These are phyloP conservation scores for Myriosclerotinia duriaeana DNA, from an alignment of 2,329 filamentous ascomycete genomes.

Conservation along the genomic window DNA sequence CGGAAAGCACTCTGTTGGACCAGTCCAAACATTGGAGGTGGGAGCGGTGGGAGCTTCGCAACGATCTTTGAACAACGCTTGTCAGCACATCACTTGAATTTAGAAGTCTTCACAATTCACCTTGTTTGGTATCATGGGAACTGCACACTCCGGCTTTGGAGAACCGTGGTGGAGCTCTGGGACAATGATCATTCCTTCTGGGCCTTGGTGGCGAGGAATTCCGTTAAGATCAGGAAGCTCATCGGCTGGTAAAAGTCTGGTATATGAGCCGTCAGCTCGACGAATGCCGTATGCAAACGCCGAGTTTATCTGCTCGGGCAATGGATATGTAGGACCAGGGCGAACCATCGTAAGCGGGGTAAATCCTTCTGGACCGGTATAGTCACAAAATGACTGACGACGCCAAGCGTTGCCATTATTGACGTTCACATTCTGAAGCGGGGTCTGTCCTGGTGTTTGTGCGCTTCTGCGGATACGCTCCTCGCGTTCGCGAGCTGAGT, in stretches of 20 bases:
- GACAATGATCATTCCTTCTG: slow-evolving; percentile 39
- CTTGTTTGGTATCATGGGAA: slow-evolving; percentile 29
- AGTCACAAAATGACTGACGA: slow-evolving; percentile 8
- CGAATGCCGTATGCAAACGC: slow-evolving; percentile 54
- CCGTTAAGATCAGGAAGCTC: slow-evolving; percentile 45
- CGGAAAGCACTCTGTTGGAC: not conserved
- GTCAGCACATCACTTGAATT: not conserved
- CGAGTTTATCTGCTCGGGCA: slow-evolving; percentile 31
- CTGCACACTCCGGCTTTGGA: slow-evolving; percentile 25
- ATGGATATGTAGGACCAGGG: slow-evolving; percentile 33
- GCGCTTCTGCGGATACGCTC: slow-evolving; percentile 16
- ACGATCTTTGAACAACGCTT: slow-evolving; percentile 4
- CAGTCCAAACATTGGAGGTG: not conserved
- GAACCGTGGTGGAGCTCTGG: slow-evolving; percentile 31
- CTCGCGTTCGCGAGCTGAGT: slow-evolving; percentile 20
- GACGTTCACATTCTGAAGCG: not conserved
- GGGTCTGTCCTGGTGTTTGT: not conserved
- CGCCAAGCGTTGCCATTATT: not conserved
- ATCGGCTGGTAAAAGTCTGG: slow-evolving; percentile 57
- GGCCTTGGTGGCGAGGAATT: slow-evolving; percentile 37
- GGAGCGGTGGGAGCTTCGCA: slow-evolving; percentile 10
- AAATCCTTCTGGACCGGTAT: slow-evolving; percentile 23
- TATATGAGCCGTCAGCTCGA: slow-evolving; percentile 54
- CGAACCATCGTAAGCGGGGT: slow-evolving; percentile 30
- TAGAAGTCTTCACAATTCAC: slow-evolving; percentile 26